Conservation (phyloP, 176 grass and related monocot species). For the Phoenix roebelenii region DNA sequence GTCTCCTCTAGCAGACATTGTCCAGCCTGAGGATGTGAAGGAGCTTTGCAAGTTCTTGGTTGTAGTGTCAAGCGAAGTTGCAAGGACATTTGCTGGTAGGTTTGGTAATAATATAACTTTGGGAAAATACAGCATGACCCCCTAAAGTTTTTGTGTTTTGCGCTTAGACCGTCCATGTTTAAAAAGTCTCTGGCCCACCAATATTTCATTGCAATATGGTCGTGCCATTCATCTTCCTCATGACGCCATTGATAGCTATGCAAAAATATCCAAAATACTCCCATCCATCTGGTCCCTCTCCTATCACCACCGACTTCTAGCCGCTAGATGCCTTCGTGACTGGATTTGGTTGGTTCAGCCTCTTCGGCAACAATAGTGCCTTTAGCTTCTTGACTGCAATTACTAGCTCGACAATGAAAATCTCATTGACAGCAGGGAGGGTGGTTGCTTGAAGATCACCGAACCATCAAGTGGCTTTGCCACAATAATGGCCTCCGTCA, state of each 20-base stretch:
- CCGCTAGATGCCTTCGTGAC: not conserved
- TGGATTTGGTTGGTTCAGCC: constrained; percentile 32
- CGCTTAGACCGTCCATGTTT: too few relatives aligned
- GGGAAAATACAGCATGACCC: not conserved
- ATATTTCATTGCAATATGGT: too few relatives aligned
- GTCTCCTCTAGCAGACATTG: constrained; percentile 89
- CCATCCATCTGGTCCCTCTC: not conserved
- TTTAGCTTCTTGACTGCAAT: constrained; percentile 74
- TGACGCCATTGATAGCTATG: too few relatives aligned
- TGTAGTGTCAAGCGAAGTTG: constrained; percentile 48
- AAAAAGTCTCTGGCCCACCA: too few relatives aligned
- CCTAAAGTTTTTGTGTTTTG: too few relatives aligned
- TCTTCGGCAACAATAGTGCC: constrained; percentile 76
- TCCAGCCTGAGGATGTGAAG: constrained; percentile 70
- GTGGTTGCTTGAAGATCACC: constrained; percentile 15
- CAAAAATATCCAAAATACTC: not conserved
- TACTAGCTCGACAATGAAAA: constrained; percentile 28
- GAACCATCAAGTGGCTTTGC: constrained; percentile 40
- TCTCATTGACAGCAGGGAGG: not conserved
- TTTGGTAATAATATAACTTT: constrained; percentile 14
- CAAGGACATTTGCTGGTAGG: constrained; percentile 63
- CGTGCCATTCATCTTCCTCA: too few relatives aligned
- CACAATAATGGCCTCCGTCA: constrained; percentile 34
- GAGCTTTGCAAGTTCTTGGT: constrained; percentile 84
- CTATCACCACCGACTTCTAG: not conserved